These are phyloP conservation scores for Plasmodium vivax DNA, from an alignment of 169 alveolate genomes.

Conservation along the genomic window DNA sequence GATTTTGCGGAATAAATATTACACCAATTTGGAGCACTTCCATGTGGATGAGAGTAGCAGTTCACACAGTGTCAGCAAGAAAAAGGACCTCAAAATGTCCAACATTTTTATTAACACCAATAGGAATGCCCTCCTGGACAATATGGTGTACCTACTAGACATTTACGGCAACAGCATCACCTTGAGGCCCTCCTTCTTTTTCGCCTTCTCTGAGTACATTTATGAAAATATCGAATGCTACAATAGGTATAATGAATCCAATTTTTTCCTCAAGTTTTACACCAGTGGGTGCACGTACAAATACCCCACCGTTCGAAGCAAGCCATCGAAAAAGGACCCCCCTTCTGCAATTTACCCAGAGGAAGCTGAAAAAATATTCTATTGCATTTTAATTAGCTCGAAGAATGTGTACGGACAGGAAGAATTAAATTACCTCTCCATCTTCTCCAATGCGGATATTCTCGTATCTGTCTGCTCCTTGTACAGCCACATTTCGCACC, in stretches of 20 bases:
- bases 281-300: conserved; percentile 62
- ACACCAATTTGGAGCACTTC: conserved; percentile 56
- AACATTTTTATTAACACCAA: conserved; percentile 57
- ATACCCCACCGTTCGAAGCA: conserved; percentile 15
- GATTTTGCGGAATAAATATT: conserved; percentile 76
- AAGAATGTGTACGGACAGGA: conserved; percentile 48
- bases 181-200: conserved; percentile 38
- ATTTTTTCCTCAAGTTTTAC: conserved; percentile 38
- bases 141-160: conserved; percentile 49
- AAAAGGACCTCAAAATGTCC: conserved; percentile 35
- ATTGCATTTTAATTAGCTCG: conserved; percentile 43
- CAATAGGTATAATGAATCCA: conserved; percentile 44
- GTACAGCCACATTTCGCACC: conserved; percentile 9
- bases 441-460: conserved; percentile 65
- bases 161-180: conserved; percentile 58
- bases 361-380: conserved; percentile 60
- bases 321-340: conserved; percentile 25
- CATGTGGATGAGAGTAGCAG: conserved; percentile 26
- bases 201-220: conserved; percentile 57
- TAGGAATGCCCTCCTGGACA: conserved; percentile 6
- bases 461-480: conserved; percentile 48
- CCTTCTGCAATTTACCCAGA: conserved; percentile 38
- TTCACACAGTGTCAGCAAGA: conserved; percentile 7
- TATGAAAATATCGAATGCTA: conserved; percentile 43
- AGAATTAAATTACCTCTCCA: conserved; percentile 65